Base-by-base conservation (phyloP, 768 basidiomycete species). In the Russula sp. region DNA sequence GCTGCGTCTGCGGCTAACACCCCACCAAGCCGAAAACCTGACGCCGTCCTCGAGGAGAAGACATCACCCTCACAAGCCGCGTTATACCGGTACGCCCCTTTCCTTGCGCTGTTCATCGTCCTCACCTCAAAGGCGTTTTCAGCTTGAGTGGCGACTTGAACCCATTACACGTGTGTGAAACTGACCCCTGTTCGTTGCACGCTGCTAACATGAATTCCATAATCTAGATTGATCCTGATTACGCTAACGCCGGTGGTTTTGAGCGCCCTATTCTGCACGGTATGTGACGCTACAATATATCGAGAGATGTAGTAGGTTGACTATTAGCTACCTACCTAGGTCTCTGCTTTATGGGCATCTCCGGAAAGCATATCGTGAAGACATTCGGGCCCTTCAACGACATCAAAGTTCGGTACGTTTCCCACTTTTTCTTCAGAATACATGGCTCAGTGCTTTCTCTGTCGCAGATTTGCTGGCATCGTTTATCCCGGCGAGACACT, bases 401-500 rank as follows among this genome's bases (percentile, higher is more conserved):
- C 73, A 96, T 99, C 79, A 99, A 98, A 83, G 94, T 92, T 64
- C 85, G 96, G 84, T 91, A 71, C 72, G 84, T 75, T 30, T 30
- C 48, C 22, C 0, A 20, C 14, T 28, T 49, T 22, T 5, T 9
- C 11, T 6, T 61, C 24, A 28, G 20, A n/a, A n/a, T 40, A 30
- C 20, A 36, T n/a, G 57, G 62, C 26, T 65, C 22, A 56, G 58
- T 30, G 46, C 55, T 62, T 24, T 38, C 51, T 61, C 28, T 66
- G 26, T 18, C 30, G n/a, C 66, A 90, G 90, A 38, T 96, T 98
- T 75, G 85, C 89, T 0, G 94, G 93, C 3, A 86, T 92, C 2
- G 93, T 98, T 26, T 95, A 89, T 73, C 97, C 96, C 2, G 96
- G 95, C 0, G 94, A 98, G 76, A 98, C 96, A 2, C 81, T 98